Evolutionary conservation across 2,329 filamentous ascomycete species (phyloP), one percentile per base, ranked within the genome.

Genomic region (Phoma herbarum): DNA sequence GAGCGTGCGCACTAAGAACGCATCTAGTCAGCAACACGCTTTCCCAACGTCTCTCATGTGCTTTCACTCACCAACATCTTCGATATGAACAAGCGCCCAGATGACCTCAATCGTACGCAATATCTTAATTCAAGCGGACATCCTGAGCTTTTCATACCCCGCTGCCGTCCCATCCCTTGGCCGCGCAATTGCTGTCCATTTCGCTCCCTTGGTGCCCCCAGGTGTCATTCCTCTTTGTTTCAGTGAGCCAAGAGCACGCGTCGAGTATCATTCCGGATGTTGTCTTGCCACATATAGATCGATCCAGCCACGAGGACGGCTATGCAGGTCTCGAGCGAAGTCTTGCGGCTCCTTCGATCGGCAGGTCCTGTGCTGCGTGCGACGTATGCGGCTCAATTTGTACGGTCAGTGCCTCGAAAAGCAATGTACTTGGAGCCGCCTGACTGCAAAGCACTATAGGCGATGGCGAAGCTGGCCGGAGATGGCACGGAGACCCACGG

Each of bases 161-260:
- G 22, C 39, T 37, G 29, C 33, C 23, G 43, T 28, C 33, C 47
- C 45, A 47, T 63, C 61, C 61, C 61, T 63, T 63, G 50, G 58
- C 50, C 41, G 31, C 51, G 58, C 26, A 51, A 51, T 42, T 28
- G 29, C 35, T 52, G 29, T 25, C 26, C 29, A 14, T 33, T 29
- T 37, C 42, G 22, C 61, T 58, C 53, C 61, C 61, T 63, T 63
- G 61, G 54, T 45, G 44, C 46, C 54, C 50, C 33, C 47, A 41
- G 45, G 51, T 63, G 57, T 61, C 61, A 61, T 61, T 63, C 58
- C 58, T 54, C 58, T 22, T 55, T 50, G 51, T 43, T 47, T 58
- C 48, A 49, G 52, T 50, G 49, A 28, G 31, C 48, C 35, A 48
- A 22, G 50, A 26, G 44, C 54, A 61, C 52, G 52, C 50, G 48